phyloP scores from a whole-genome alignment of 495 filamentous ascomycete genomes.

The Cercophora sp. region DNA sequence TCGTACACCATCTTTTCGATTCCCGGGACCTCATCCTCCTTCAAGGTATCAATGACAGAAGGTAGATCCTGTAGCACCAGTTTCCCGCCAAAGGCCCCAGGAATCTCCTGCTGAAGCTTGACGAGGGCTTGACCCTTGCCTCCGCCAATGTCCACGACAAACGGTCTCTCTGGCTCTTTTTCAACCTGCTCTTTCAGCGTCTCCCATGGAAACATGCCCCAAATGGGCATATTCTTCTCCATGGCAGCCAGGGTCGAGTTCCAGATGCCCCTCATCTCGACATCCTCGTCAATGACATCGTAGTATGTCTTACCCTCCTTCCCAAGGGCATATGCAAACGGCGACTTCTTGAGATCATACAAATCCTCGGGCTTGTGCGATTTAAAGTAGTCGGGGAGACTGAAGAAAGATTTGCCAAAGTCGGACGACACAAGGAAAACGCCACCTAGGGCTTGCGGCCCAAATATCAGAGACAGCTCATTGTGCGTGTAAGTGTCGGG shows the following conservation, averaged over 20 bases:
- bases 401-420: constrained; percentile 13
- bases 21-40: constrained; percentile 8
- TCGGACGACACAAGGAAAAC: constrained; percentile 22
- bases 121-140: constrained; percentile 27
- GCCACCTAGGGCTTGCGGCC: constrained; percentile 11
- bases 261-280: constrained; percentile 15
- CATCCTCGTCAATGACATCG: constrained; percentile 20
- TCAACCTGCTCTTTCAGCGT: constrained; percentile 29
- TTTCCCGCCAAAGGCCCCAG: constrained; percentile 15
- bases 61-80: constrained; percentile 23
- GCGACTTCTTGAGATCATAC: constrained; percentile 27
- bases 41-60: constrained; percentile 17
- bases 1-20: constrained; percentile 22
- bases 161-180: constrained; percentile 28
- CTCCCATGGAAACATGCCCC: constrained; percentile 36
- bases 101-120: constrained; percentile 23
- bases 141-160: constrained; percentile 28
- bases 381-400: constrained; percentile 29
- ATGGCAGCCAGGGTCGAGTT: constrained; percentile 22
- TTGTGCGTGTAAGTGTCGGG: constrained; percentile 27
- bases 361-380: constrained; percentile 26
- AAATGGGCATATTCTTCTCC: constrained; percentile 26
- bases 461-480: constrained; percentile 10
- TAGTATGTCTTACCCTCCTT: constrained; percentile 30
- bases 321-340: constrained; percentile 25